These are phyloP conservation scores for Candida peoriensis DNA, from an alignment of 805 yeast genomes.

Conservation along the genomic window DNA sequence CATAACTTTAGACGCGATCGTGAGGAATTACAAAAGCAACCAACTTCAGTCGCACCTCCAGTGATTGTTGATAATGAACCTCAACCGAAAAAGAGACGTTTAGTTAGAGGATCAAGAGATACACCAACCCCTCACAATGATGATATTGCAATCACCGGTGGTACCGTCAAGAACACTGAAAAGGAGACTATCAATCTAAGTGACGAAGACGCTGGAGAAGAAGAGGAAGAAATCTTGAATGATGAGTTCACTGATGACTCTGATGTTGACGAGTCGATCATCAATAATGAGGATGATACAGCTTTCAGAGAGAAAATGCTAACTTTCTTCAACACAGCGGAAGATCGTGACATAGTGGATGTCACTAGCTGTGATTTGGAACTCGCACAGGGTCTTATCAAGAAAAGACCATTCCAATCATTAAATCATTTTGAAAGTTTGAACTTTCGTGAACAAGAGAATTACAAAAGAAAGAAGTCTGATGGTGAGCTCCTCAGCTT, in stretches of 20 bases:
- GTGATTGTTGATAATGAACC: constrained; percentile 3
- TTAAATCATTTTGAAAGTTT: constrained; percentile 56
- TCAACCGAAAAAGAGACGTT: constrained; percentile 29
- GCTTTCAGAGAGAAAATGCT: constrained; percentile 47
- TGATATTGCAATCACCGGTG: constrained; percentile 9
- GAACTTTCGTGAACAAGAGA: constrained; percentile 35
- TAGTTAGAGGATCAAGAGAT: constrained; percentile 33
- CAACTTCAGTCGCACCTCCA: not conserved
- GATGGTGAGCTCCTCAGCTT: constrained; percentile 74
- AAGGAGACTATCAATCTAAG: constrained; percentile 14
- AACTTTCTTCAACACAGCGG: constrained; percentile 74
- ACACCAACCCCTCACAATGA: constrained; percentile 13
- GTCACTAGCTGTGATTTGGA: constrained; percentile 66
- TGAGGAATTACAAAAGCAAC: not conserved
- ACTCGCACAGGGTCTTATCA: constrained; percentile 59
- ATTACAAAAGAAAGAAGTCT: constrained; percentile 39
- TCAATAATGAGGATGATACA: constrained; percentile 20
- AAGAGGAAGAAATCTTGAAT: constrained; percentile 40
- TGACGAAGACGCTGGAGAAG: constrained; percentile 26
- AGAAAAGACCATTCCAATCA: constrained; percentile 62
- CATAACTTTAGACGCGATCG: constrained; percentile 10
- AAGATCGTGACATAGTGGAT: constrained; percentile 71
- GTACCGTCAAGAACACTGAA: not conserved
- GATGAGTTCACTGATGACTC: constrained; percentile 41
- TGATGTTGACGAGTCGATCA: constrained; percentile 35